A percentile compares a stretch with the other conserved stretches of the same genome.
These are phyloP conservation scores for Metarhizium sp. DNA, from an alignment of 2,329 filamentous ascomycete genomes.

Conservation along the genomic window DNA sequence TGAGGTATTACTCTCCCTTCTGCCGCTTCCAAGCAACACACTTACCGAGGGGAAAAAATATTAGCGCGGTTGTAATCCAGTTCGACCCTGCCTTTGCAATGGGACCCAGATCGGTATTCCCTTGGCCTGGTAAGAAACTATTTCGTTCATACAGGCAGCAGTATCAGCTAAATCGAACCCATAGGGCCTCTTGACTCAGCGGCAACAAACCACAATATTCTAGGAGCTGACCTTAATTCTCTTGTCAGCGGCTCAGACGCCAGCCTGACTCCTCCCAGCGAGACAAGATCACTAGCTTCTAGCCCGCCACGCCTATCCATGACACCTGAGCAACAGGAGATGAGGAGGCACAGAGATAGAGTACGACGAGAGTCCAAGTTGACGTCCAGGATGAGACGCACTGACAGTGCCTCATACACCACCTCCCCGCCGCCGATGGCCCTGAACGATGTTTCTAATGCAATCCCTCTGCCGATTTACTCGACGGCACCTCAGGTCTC, in stretches of 20 bases:
- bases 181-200: constrained; percentile 26
- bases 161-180: constrained; percentile 6
- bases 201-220: constrained; percentile 21
- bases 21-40: neutral
- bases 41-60: neutral
- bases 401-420: constrained; percentile 36
- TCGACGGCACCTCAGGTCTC: constrained; percentile 42
- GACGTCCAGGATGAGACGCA: constrained; percentile 38
- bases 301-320: constrained; percentile 47
- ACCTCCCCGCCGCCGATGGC: constrained; percentile 25
- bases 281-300: constrained; percentile 43
- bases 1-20: constrained; percentile 23
- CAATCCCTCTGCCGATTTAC: constrained; percentile 39
- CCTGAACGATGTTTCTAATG: constrained; percentile 29
- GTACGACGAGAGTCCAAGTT: constrained; percentile 49
- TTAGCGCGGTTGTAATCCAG: constrained; percentile 39
- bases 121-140: constrained; percentile 35
- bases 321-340: constrained; percentile 50
- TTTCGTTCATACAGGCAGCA: neutral
- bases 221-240: constrained; percentile 36
- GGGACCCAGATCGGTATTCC: constrained; percentile 39
- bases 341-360: constrained; percentile 52
- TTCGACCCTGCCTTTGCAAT: constrained; percentile 43
- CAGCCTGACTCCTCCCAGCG: constrained; percentile 40
- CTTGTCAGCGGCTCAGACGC: constrained; percentile 37